Conservation (phyloP, 106 monocot species). For the Alisma plantagoaquatica region DNA sequence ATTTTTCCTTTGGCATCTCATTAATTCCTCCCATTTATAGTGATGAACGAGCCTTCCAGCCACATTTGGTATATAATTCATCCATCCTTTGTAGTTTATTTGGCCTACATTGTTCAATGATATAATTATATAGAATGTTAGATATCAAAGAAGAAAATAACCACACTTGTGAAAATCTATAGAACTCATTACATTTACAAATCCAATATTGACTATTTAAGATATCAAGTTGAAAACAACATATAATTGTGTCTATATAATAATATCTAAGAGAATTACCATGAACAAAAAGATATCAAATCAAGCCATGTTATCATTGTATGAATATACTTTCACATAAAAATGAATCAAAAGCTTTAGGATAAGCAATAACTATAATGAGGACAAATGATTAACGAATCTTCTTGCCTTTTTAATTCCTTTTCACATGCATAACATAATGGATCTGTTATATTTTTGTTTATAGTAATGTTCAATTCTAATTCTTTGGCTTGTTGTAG, state of each 20-base stretch:
- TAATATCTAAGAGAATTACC: too few relatives aligned
- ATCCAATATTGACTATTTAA: background rate
- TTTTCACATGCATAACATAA: slow-evolving; percentile 33
- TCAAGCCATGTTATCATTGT: too few relatives aligned
- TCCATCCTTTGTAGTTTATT: slow-evolving; percentile 31
- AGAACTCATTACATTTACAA: background rate
- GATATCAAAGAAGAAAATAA: background rate
- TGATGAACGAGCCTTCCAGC: slow-evolving; percentile 58
- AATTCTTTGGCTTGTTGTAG: slow-evolving; percentile 41
- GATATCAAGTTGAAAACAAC: background rate
- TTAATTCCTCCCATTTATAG: slow-evolving; percentile 42
- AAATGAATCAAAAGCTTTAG: background rate
- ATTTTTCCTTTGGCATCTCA: slow-evolving; percentile 70
- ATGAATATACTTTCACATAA: too few relatives aligned
- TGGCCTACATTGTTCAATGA: slow-evolving; percentile 14
- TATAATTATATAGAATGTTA: background rate
- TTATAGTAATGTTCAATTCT: slow-evolving; percentile 52
- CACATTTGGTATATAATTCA: slow-evolving; percentile 63
- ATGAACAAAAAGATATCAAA: too few relatives aligned
- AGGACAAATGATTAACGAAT: background rate
- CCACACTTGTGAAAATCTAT: background rate
- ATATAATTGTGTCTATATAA: background rate
- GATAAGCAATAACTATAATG: background rate
- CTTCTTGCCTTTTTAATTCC: slow-evolving; percentile 56
- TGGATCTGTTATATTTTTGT: slow-evolving; percentile 23